Conservation (phyloP, 2,329 filamentous ascomycete genomes). For the Teratosphaeria zuluensis region DNA sequence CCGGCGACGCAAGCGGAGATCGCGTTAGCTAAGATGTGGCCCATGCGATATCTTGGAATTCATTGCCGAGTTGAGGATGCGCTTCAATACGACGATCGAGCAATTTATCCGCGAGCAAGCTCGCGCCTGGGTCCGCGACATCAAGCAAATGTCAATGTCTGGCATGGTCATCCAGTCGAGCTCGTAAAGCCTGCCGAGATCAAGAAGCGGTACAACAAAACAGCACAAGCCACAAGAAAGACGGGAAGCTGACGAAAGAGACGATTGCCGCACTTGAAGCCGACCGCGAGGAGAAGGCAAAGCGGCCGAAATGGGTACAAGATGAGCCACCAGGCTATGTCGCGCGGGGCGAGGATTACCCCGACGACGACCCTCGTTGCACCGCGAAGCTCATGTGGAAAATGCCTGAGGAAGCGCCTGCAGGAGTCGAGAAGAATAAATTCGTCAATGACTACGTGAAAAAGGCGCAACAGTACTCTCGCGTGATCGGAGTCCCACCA, state of each 20-base stretch:
- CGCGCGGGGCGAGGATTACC: constrained; percentile 69
- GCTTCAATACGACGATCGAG: constrained; percentile 86
- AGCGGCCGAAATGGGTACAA: constrained; percentile 84
- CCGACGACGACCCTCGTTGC: constrained; percentile 60
- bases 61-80: constrained; percentile 94
- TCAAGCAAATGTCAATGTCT: constrained; percentile 75
- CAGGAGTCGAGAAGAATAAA: constrained; percentile 37
- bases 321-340: constrained; percentile 85
- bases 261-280: constrained; percentile 68
- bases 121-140: constrained; percentile 85
- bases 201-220: constrained; percentile 65
- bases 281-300: constrained; percentile 68
- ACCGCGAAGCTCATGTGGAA: constrained; percentile 73
- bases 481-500: constrained; percentile 59
- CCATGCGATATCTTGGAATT: constrained; percentile 88
- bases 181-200: constrained; percentile 81
- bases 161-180: constrained; percentile 80
- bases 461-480: constrained; percentile 54
- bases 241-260: constrained; percentile 70
- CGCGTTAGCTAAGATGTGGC: constrained; percentile 89
- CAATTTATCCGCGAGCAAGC: constrained; percentile 87
- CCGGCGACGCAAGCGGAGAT: constrained; percentile 74
- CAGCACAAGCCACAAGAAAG: constrained; percentile 55
- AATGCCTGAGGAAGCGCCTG: constrained; percentile 37
- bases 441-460: constrained; percentile 70